phyloP scores from a whole-genome alignment of 805 yeast species.

The Kodamaea leandrae region DNA sequence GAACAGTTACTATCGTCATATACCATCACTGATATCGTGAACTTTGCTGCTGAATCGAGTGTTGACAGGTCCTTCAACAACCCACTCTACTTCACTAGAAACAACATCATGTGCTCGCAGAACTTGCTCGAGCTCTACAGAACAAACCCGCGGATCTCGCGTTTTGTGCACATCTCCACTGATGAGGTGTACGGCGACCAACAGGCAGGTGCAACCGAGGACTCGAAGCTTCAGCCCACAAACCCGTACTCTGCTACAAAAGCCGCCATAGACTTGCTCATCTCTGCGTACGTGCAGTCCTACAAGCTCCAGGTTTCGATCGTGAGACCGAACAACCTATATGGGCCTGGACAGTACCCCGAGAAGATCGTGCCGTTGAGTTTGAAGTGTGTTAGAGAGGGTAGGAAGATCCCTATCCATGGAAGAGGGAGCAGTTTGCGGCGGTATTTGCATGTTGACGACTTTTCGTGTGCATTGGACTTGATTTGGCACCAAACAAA shows the following conservation, averaged over 20 bases:
- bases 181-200: constrained; percentile 59
- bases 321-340: constrained; percentile 50
- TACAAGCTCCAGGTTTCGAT: constrained; percentile 41
- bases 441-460: constrained; percentile 45
- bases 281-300: constrained; percentile 43
- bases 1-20: constrained; percentile 14
- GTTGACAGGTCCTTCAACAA: constrained; percentile 50
- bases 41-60: constrained; percentile 55
- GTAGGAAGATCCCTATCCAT: constrained; percentile 37
- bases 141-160: neutral
- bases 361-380: constrained; percentile 48
- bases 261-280: constrained; percentile 51
- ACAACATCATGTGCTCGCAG: constrained; percentile 49
- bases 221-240: constrained; percentile 43
- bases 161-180: constrained; percentile 50
- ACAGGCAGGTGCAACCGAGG: constrained; percentile 29
- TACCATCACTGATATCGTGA: constrained; percentile 36
- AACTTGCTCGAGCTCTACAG: constrained; percentile 44
- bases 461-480: constrained; percentile 39
- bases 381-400: constrained; percentile 18
- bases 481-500: constrained; percentile 18
- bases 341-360: constrained; percentile 53
- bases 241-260: constrained; percentile 59
- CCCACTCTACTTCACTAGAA: constrained; percentile 43
- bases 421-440: constrained; percentile 47